Conservation (phyloP, 2,329 filamentous ascomycete genomes). For the Coniochaeta pulveracea region DNA sequence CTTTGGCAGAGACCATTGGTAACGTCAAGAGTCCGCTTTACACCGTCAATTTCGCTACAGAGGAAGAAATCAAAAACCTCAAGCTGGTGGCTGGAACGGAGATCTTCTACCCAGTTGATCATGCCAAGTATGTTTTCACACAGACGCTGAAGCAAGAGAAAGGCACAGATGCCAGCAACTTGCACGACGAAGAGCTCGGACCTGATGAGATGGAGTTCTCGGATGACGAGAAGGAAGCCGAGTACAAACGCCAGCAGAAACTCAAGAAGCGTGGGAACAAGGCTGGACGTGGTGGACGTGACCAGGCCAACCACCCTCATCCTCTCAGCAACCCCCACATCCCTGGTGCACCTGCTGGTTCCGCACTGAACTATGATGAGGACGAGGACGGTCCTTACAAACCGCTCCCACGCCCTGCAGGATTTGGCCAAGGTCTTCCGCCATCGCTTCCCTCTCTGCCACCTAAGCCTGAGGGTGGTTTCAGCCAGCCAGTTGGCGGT, state of each 20-base stretch:
- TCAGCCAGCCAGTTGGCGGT: constrained; percentile 8
- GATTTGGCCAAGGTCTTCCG: constrained; percentile 40
- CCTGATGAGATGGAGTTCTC: constrained; percentile 91
- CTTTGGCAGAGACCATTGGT: constrained; percentile 76
- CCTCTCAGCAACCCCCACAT: constrained; percentile 26
- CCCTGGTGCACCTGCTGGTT: constrained; percentile 14
- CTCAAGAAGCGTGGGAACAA: constrained; percentile 47
- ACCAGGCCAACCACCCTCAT: constrained; percentile 16
- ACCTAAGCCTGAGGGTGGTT: constrained; percentile 26
- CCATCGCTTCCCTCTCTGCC: constrained; percentile 28
- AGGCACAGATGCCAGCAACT: constrained; percentile 87
- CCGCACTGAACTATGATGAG: constrained; percentile 54
- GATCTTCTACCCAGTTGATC: constrained; percentile 68
- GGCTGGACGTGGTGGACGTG: constrained; percentile 21
- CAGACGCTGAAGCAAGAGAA: constrained; percentile 68
- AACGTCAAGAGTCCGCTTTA: constrained; percentile 80
- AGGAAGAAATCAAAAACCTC: constrained; percentile 54
- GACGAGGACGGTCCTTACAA: constrained; percentile 60
- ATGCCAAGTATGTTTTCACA: constrained; percentile 80
- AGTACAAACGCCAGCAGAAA: constrained; percentile 61
- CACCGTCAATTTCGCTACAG: constrained; percentile 62
- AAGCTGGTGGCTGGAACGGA: constrained; percentile 58
- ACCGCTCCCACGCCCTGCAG: constrained; percentile 56
- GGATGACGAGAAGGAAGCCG: constrained; percentile 88
- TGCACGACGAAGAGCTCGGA: constrained; percentile 82